Base-by-base conservation (phyloP, 1,139 yeast species). In the Hyphopichia fennica region DNA sequence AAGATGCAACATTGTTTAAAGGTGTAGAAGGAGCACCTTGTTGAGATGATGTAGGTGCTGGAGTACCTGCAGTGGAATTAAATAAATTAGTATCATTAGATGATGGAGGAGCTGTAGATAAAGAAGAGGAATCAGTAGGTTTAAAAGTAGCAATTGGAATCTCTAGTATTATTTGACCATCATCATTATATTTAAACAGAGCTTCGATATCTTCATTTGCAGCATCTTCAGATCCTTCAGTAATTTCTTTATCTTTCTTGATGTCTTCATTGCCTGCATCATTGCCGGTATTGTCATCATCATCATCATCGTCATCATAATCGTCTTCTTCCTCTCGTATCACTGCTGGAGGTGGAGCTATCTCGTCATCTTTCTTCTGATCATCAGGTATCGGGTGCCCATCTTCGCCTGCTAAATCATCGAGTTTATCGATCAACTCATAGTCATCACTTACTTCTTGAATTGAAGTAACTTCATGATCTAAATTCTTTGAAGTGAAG, bases 241-340 rank as follows among this genome's bases (percentile, higher is more conserved):
- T 17, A 10, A 16, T 14, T 31, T 31, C 8, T 17, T 8, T 17
- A 14, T 11, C 32, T 10, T 52, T 44, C 13, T 45, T 46, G 3
- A 46, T 41, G 5, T 45, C 43, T 11, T 51, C 46, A 3, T 45
- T 45, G 5, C 49, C 50, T 1, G 50, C 51, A 2, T 53, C 47
- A 6, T 29, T 29, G 4, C 53, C 53, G 7, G 53, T 53, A 3
- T 52, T 54, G 9, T 54, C 56, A 23, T 58, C 73, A 2, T 67
- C 71, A 1, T 67, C 71, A 3, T 66, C 65, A 3, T 53, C 69
- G 38, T 66, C 73, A 42, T 69, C 71, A 44, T 68, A 69, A 46
- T 75, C 78, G 37, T 69, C 74, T 39, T 69, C 74, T 40, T 62
- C 70, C 37, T 63, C 65, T 51, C 71, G 54, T 16, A 63, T 59